Evolutionary conservation across 257 asterid genomes (phyloP).

Genomic region (Gentiana dahurica): DNA sequence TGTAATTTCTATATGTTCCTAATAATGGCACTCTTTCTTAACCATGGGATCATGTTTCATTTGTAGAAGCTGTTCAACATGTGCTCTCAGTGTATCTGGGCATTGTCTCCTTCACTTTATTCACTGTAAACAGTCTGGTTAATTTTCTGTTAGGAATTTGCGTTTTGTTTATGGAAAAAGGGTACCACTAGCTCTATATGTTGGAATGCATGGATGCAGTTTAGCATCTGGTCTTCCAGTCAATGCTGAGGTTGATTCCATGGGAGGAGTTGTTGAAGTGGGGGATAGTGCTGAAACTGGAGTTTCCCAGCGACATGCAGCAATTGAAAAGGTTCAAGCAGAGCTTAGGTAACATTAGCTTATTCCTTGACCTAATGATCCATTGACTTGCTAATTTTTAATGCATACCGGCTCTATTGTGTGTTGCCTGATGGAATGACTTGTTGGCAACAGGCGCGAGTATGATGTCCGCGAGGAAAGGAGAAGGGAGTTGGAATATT

Average conservation of each 20-base stretch:
- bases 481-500: slow-evolving; percentile 77
- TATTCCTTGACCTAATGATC: slow-evolving; percentile 16
- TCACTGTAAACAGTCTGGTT: slow-evolving; percentile 6
- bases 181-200: slow-evolving; percentile 28
- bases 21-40: too few relatives aligned
- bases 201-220: slow-evolving; percentile 69
- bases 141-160: slow-evolving; percentile 22
- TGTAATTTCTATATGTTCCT: too few relatives aligned
- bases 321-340: slow-evolving; percentile 67
- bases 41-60: background rate
- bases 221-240: slow-evolving; percentile 58
- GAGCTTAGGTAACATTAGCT: slow-evolving; percentile 59
- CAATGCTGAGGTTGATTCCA: slow-evolving; percentile 85
- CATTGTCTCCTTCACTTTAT: background rate
- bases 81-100: too few relatives aligned
- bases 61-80: too few relatives aligned
- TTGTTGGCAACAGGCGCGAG: slow-evolving; percentile 60
- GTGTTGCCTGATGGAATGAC: slow-evolving; percentile 7
- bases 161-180: slow-evolving; percentile 32
- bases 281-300: slow-evolving; percentile 59
- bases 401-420: slow-evolving; percentile 1
- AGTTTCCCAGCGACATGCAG: slow-evolving; percentile 52
- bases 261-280: slow-evolving; percentile 87
- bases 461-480: slow-evolving; percentile 62
- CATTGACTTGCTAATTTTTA: background rate